A percentile compares a stretch with the other conserved stretches of the same genome.
phyloP scores from a whole-genome alignment of 73 alveolate species.

The Paramecium pentaurelia region DNA sequence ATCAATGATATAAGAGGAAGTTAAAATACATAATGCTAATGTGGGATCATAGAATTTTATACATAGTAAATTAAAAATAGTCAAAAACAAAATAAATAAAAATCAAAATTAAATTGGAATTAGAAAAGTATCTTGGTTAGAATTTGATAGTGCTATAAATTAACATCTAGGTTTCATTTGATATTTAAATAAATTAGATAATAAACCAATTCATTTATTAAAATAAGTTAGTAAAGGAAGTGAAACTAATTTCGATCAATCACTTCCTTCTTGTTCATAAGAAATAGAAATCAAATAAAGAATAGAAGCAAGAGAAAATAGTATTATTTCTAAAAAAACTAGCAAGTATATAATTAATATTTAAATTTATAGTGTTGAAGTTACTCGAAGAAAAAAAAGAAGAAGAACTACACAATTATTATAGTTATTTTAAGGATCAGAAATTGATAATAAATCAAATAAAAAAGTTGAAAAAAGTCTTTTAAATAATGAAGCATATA shows the following conservation, averaged over 20 bases:
- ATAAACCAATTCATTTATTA: background rate
- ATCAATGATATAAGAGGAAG: background rate
- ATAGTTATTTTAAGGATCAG: background rate
- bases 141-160: background rate
- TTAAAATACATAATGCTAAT: background rate
- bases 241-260: background rate
- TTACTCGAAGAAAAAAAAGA: background rate
- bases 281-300: background rate
- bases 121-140: background rate
- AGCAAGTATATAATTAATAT: background rate
- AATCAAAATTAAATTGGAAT: background rate
- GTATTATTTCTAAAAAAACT: background rate
- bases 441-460: background rate
- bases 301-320: conserved; percentile 17
- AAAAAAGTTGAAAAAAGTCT: background rate
- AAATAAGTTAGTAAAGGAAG: background rate
- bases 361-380: background rate
- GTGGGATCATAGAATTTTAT: background rate
- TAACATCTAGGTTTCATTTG: background rate
- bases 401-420: conserved; percentile 9
- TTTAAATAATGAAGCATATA: background rate
- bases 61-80: background rate
- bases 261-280: background rate
- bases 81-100: background rate
- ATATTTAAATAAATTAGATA: background rate